phyloP scores from a whole-genome alignment of 2,329 filamentous ascomycete genomes.

The Colletotrichum aenigma region DNA sequence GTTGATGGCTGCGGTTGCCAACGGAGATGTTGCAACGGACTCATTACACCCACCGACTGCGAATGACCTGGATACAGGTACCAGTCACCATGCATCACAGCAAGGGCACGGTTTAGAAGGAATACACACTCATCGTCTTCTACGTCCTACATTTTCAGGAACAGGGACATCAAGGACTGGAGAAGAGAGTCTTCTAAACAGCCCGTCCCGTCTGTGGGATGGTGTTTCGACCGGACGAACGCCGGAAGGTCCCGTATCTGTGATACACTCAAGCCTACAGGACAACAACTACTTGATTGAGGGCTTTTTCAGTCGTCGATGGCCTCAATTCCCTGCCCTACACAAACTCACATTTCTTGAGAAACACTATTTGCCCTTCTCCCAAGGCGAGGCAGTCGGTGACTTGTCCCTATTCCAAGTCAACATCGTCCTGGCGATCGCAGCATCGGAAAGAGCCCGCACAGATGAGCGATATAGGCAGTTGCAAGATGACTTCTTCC shows the following conservation, averaged over 20 bases:
- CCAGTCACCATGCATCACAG: accelerated
- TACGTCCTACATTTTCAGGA: background rate
- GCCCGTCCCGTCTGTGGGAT: conserved; percentile 21
- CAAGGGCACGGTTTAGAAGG: no score
- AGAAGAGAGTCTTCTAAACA: conserved; percentile 2
- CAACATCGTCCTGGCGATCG: conserved; percentile 28
- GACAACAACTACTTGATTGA: conserved; percentile 9
- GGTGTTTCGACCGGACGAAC: background rate
- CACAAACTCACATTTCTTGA: conserved; percentile 24
- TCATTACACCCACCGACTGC: background rate
- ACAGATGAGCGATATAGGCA: background rate
- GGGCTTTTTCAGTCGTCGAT: conserved; percentile 27
- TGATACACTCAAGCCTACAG: background rate
- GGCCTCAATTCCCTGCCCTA: conserved; percentile 28
- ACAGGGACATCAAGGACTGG: background rate
- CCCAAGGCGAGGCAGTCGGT: background rate
- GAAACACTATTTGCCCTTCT: conserved; percentile 1
- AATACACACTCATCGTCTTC: background rate
- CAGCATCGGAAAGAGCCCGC: conserved; percentile 21
- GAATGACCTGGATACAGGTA: background rate
- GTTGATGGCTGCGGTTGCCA: background rate
- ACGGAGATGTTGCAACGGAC: background rate
- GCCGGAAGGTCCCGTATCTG: background rate
- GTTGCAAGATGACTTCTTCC: background rate
- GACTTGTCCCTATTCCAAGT: conserved; percentile 22